These are phyloP conservation scores for Penicillium sp. DNA, from an alignment of 2,329 filamentous ascomycete genomes.

Conservation along the genomic window DNA sequence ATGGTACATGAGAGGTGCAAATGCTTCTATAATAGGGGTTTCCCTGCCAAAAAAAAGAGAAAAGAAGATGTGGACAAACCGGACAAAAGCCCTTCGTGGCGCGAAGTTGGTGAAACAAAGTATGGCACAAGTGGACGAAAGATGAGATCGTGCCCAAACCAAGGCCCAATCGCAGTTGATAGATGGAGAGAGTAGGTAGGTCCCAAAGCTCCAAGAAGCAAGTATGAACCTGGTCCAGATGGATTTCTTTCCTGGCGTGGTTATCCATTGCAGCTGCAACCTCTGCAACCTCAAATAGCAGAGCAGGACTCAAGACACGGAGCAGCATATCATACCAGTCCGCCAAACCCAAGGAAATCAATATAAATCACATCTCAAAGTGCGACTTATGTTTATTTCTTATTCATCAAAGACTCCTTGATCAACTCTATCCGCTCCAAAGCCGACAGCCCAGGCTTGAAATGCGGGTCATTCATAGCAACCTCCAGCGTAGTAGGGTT, in stretches of 20 bases:
- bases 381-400: background rate
- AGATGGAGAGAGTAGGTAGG: background rate
- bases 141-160: background rate
- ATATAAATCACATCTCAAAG: background rate
- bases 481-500: constrained; percentile 42
- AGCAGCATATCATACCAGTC: background rate
- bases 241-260: background rate
- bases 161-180: background rate
- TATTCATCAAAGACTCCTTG: constrained; percentile 23
- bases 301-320: background rate
- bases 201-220: background rate
- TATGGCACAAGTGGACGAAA: constrained; percentile 1
- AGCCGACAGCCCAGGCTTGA: constrained; percentile 34
- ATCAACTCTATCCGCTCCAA: constrained; percentile 36
- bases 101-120: background rate
- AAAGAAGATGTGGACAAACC: background rate
- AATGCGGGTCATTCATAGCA: constrained; percentile 35
- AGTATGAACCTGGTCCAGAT: background rate
- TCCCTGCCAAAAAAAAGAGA: background rate
- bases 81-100: background rate
- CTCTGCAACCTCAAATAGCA: background rate
- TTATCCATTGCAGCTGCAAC: background rate
- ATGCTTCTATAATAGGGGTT: constrained; percentile 3
- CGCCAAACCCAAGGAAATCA: no score
- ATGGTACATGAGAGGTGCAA: constrained; percentile 13